These are phyloP conservation scores for Musa itinerans DNA, from an alignment of 176 grass and related monocot genomes.

Conservation along the genomic window DNA sequence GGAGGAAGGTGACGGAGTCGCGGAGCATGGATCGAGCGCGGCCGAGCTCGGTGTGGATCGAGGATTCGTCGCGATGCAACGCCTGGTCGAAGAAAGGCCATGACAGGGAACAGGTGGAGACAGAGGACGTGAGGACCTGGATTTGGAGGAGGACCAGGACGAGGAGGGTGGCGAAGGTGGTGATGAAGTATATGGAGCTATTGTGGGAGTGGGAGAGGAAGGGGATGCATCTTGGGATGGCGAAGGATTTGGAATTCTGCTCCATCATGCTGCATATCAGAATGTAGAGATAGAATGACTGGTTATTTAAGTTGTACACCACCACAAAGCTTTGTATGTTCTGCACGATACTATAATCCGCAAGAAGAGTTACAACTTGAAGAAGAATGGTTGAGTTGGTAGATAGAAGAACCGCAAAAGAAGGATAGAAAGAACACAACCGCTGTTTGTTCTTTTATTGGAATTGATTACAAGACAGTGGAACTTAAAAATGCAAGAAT, in stretches of 20 bases:
- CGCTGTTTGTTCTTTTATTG: too few relatives aligned
- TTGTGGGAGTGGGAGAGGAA: not conserved
- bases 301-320: too few relatives aligned
- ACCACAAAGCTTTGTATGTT: too few relatives aligned
- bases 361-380: too few relatives aligned
- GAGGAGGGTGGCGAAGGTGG: constrained; percentile 19
- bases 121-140: constrained; percentile 11
- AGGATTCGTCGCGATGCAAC: not conserved
- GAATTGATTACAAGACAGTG: too few relatives aligned
- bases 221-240: not conserved
- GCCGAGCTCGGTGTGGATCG: not conserved
- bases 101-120: not conserved
- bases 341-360: too few relatives aligned
- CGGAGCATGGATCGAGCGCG: constrained; percentile 24
- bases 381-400: too few relatives aligned
- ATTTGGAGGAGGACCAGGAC: constrained; percentile 31
- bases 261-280: too few relatives aligned
- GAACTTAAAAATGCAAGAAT: too few relatives aligned
- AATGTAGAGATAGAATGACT: too few relatives aligned
- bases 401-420: too few relatives aligned
- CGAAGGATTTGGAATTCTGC: not conserved
- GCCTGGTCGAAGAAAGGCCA: not conserved
- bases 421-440: too few relatives aligned
- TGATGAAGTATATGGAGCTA: constrained; percentile 22
- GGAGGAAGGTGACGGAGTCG: constrained; percentile 38